phyloP scores from a whole-genome alignment of 208 protist genomes.

The Trypanosoma brucei region DNA sequence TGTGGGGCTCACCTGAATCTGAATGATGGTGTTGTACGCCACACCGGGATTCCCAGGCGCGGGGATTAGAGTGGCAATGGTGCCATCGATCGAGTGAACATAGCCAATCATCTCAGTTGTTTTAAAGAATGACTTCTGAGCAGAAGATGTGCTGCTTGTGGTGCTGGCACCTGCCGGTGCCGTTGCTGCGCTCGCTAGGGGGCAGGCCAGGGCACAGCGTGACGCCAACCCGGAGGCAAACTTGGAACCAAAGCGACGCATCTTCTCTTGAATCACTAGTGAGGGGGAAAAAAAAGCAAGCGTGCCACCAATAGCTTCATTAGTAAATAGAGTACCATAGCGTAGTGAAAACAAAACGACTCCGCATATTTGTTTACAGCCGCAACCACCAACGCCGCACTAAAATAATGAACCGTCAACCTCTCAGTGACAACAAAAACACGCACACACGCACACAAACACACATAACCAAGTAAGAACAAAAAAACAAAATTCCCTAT shows the following conservation, averaged over 20 bases:
- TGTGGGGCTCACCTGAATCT: conserved; percentile 78
- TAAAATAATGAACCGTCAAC: too few relatives aligned
- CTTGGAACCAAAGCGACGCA: conserved; percentile 62
- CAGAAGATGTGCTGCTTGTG: conserved; percentile 24
- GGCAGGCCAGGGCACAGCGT: conserved; percentile 35
- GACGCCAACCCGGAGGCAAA: conserved; percentile 31
- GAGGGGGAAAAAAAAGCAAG: too few relatives aligned
- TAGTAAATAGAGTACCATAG: too few relatives aligned
- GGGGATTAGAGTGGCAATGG: conserved; percentile 79
- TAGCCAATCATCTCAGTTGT: conserved; percentile 84
- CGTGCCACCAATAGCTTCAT: too few relatives aligned
- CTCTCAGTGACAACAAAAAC: too few relatives aligned
- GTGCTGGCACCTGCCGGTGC: conserved; percentile 19
- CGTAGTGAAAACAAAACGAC: too few relatives aligned
- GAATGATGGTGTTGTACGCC: conserved; percentile 85
- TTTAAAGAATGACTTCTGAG: conserved; percentile 80
- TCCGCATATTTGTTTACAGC: too few relatives aligned
- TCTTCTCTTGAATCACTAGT: conserved; percentile 1
- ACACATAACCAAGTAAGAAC: too few relatives aligned
- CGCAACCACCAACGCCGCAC: too few relatives aligned
- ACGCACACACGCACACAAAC: too few relatives aligned
- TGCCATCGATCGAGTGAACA: conserved; percentile 86
- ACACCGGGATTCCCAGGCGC: conserved; percentile 68
- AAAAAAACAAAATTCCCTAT: too few relatives aligned
- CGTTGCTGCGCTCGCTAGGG: conserved; percentile 18